Evolutionary conservation across 306 rosid species (phyloP), one percentile per base, ranked within the genome.

Genomic region (Vicia sativa): DNA sequence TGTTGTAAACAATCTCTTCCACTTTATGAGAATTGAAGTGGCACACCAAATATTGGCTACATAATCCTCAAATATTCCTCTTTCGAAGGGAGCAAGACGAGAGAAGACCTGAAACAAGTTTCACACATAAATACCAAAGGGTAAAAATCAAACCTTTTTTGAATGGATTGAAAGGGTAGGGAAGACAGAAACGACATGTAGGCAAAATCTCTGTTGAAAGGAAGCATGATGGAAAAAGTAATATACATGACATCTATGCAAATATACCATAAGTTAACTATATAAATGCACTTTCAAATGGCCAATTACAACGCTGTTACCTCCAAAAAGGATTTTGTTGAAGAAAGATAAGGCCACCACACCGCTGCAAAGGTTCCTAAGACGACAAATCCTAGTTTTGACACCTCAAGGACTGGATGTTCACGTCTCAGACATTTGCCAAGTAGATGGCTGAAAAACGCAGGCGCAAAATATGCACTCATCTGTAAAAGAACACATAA

Each of bases 21-120:
- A 93, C 79, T 93, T 88, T 55, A 93, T 70, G 67, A 90, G 71
- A 75, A 88, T 78, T 8, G 96, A 93, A 48, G 97, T 85, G 48
- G 96, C 78, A 70, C 97, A 93, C 99, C 99, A 93, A 81, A 93
- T 88, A 75, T 85, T 93, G 61, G 96, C 99, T 61, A 93, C 96
- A 29, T 90, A 93, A 70, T 93, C 98, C 85, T 90, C 98, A 62
- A 83, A 90, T 83, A 93, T 69, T 41, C 98, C 98, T 75, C 98
- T 80, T 77, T 93, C 98, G 65, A 93, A 93, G 37, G 97, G 98
- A 67, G 96, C 90, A 64, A 93, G 91, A 19, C 95, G 95, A 11
- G 88, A 74, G 65, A 90, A 83, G 71, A 93, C 96, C 97, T 92
- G 83, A 39, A 69, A 62, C 78, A 78, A 75, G 62, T 43, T 45